Evolutionary conservation across 495 filamentous ascomycete species (phyloP).

Genomic region (Podospora comata): DNA sequence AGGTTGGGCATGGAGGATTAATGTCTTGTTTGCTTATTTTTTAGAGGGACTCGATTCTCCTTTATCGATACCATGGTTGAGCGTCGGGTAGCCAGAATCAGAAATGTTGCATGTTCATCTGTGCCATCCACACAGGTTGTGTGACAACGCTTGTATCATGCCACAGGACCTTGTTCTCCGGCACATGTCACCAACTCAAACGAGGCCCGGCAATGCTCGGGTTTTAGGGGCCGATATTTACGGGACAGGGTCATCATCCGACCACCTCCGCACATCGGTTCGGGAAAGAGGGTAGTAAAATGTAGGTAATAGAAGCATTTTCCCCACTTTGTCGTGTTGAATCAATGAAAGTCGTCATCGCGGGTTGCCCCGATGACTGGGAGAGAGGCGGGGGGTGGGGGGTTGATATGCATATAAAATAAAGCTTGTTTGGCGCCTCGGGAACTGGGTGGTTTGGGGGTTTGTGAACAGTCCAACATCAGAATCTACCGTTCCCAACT

Average conservation of each 20-base stretch:
- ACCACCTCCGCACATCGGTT: not conserved
- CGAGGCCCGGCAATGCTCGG: not conserved
- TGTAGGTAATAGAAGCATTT: not conserved
- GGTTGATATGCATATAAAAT: not conserved
- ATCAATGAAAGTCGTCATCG: not conserved
- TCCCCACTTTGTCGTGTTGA: not conserved
- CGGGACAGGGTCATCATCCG: not conserved
- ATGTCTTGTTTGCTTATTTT: constrained; percentile 4
- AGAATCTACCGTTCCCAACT: not conserved
- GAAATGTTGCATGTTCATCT: not conserved
- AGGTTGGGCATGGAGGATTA: not conserved
- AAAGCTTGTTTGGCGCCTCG: too few relatives aligned
- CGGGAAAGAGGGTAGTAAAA: not conserved
- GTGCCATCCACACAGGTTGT: not conserved
- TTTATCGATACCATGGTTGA: constrained; percentile 28
- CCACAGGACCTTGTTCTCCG: too few relatives aligned
- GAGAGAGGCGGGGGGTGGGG: not conserved
- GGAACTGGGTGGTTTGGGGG: too few relatives aligned
- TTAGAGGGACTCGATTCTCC: constrained; percentile 16
- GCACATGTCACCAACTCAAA: not conserved
- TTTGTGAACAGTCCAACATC: too few relatives aligned
- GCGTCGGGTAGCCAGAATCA: not conserved
- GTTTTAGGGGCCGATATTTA: not conserved
- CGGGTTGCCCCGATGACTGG: not conserved
- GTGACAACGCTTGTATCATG: too few relatives aligned